Evolutionary conservation across 371 early-diverging fungal species (phyloP).

Genomic region (Entomophthora muscae): DNA sequence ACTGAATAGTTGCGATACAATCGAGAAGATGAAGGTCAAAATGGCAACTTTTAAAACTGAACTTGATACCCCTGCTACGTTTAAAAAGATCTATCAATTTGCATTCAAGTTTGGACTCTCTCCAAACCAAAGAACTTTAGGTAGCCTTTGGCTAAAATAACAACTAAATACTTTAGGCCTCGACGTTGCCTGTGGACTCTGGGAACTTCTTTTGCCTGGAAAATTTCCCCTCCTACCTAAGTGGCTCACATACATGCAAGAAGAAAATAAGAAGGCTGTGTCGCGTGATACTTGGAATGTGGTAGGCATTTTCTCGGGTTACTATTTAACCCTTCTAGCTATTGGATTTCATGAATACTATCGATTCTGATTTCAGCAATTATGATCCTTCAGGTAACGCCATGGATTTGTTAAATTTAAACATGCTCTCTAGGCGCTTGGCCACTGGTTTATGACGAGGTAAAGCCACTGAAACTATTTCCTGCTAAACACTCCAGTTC

Average conservation of each 20-base stretch:
- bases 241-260: constrained; percentile 55
- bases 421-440: constrained; percentile 29
- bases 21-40: constrained; percentile 38
- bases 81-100: constrained; percentile 57
- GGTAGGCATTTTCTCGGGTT: constrained; percentile 20
- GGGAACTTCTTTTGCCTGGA: constrained; percentile 42
- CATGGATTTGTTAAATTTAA: neutral
- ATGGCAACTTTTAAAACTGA: constrained; percentile 28
- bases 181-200: constrained; percentile 56
- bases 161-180: constrained; percentile 25
- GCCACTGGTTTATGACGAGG: constrained; percentile 64
- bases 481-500: neutral
- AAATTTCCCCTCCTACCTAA: constrained; percentile 38
- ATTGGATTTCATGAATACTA: constrained; percentile 50
- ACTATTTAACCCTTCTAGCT: constrained; percentile 25
- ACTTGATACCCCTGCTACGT: constrained; percentile 27
- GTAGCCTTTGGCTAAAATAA: constrained; percentile 17
- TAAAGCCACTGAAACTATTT: constrained; percentile 9
- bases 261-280: constrained; percentile 57
- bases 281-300: constrained; percentile 72
- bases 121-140: constrained; percentile 55
- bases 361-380: constrained; percentile 31
- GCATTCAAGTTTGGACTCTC: constrained; percentile 50
- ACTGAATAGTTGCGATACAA: constrained; percentile 30
- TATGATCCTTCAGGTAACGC: constrained; percentile 51